Evolutionary conservation across 345 rosid species (phyloP).

Genomic region (Angophora floribunda): DNA sequence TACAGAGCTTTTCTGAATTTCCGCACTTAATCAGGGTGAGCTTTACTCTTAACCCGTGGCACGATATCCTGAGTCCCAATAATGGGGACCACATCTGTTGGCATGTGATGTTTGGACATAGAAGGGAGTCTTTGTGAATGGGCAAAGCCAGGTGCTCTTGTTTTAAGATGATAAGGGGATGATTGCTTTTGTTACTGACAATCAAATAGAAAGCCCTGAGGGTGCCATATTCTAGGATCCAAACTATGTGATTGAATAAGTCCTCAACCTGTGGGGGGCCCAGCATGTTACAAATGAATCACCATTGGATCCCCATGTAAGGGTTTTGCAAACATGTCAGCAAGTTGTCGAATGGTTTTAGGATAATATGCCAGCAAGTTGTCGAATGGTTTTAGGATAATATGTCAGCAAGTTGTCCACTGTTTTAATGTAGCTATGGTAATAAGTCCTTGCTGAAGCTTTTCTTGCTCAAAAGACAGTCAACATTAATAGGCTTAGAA

Average conservation of each 20-base stretch:
- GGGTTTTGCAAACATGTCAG: neutral
- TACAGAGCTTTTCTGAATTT: neutral
- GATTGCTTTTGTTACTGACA: neutral
- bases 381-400: neutral
- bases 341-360: neutral
- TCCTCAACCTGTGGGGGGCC: neutral
- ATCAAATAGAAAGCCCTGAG: neutral
- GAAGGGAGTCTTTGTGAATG: slow-evolving; percentile 3
- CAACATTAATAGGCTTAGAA: neutral
- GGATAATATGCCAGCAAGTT: neutral
- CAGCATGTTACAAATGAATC: neutral
- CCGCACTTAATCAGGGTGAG: neutral
- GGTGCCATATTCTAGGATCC: neutral
- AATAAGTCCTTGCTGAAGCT: neutral
- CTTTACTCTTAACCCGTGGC: neutral
- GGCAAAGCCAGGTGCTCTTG: neutral
- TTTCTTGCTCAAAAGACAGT: neutral
- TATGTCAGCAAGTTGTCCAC: neutral
- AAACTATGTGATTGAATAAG: neutral
- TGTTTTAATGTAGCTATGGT: neutral
- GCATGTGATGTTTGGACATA: slow-evolving; percentile 6
- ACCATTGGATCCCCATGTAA: neutral
- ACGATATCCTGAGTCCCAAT: neutral
- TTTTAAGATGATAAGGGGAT: neutral
- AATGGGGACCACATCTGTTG: neutral